Evolutionary conservation across 2,329 filamentous ascomycete species (phyloP).

Genomic region (Purpureocillium lavendulum): DNA sequence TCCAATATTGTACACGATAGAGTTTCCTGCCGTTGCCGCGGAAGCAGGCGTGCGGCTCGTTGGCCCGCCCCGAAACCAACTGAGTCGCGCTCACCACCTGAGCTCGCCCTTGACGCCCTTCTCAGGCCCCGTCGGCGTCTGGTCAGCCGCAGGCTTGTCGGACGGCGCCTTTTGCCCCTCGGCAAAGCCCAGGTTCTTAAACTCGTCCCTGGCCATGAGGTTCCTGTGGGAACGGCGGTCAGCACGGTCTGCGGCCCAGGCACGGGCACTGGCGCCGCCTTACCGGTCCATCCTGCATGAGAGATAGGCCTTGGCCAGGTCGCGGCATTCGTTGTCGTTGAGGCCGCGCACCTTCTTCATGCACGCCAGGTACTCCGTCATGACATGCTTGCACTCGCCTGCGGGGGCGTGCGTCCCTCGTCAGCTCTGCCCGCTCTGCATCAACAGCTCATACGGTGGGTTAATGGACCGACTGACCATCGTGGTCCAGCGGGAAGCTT

Average conservation of each 20-base stretch:
- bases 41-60: too few species aligned
- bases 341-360: conserved; percentile 76
- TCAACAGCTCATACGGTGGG: background rate
- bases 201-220: conserved; percentile 91
- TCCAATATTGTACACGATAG: background rate
- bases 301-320: conserved; percentile 81
- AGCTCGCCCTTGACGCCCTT: conserved; percentile 28
- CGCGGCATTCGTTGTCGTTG: conserved; percentile 79
- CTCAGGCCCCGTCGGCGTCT: conserved; percentile 18
- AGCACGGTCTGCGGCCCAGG: background rate
- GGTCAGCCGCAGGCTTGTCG: conserved; percentile 7
- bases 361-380: conserved; percentile 77
- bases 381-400: conserved; percentile 92
- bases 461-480: conserved; percentile 38
- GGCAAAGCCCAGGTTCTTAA: conserved; percentile 80
- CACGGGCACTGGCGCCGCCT: conserved; percentile 16
- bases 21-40: too few species aligned
- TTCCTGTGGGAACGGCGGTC: conserved; percentile 47
- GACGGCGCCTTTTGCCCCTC: conserved; percentile 6
- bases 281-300: conserved; percentile 92
- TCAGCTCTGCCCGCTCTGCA: background rate
- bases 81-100: conserved; percentile 17
- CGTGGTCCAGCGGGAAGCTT: conserved; percentile 93
- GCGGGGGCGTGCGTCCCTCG: background rate
- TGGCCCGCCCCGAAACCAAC: background rate